Conservation (phyloP, 352 stramenopile species). For the Phytophthora agathidicida region DNA sequence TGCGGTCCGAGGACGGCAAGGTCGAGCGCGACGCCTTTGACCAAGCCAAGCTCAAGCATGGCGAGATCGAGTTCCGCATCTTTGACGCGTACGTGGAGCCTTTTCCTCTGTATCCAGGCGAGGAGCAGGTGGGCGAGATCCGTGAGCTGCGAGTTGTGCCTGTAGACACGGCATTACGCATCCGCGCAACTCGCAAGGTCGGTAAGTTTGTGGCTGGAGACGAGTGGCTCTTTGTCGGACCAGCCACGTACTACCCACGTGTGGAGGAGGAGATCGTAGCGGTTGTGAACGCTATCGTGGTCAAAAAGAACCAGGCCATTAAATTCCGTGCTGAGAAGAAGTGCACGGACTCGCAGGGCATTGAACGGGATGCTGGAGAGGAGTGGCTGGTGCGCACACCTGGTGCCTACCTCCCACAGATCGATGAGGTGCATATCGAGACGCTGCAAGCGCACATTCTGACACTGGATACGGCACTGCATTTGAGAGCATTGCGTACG, state of each 20-base stretch:
- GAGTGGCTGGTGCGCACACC: slow-evolving; percentile 82
- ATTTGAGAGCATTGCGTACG: slow-evolving; percentile 68
- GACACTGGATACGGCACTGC: slow-evolving; percentile 66
- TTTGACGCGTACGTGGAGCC: slow-evolving; percentile 79
- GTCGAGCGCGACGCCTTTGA: slow-evolving; percentile 70
- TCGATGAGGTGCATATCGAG: slow-evolving; percentile 74
- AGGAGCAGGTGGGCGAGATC: slow-evolving; percentile 65
- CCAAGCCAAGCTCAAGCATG: slow-evolving; percentile 81
- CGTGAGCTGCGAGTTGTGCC: slow-evolving; percentile 63
- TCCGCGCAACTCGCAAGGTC: slow-evolving; percentile 69
- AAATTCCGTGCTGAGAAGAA: slow-evolving; percentile 86
- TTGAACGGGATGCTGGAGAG: slow-evolving; percentile 68
- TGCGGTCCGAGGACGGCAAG: slow-evolving; percentile 50
- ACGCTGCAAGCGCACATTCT: slow-evolving; percentile 68
- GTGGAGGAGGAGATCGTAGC: slow-evolving; percentile 74
- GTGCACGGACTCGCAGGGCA: slow-evolving; percentile 68
- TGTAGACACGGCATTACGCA: slow-evolving; percentile 63
- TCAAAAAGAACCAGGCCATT: slow-evolving; percentile 83
- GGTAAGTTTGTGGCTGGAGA: slow-evolving; percentile 62
- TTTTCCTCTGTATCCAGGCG: slow-evolving; percentile 76
- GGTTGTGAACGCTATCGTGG: slow-evolving; percentile 61
- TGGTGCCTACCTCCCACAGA: slow-evolving; percentile 76
- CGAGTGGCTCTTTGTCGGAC: slow-evolving; percentile 80
- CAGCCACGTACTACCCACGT: slow-evolving; percentile 76
- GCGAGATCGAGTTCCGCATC: slow-evolving; percentile 79